Percentiles rank a stretch among this genome's conserved stretches.
These are phyloP conservation scores for Poa annua DNA, from an alignment of 176 grass and related monocot genomes.

Conservation along the genomic window DNA sequence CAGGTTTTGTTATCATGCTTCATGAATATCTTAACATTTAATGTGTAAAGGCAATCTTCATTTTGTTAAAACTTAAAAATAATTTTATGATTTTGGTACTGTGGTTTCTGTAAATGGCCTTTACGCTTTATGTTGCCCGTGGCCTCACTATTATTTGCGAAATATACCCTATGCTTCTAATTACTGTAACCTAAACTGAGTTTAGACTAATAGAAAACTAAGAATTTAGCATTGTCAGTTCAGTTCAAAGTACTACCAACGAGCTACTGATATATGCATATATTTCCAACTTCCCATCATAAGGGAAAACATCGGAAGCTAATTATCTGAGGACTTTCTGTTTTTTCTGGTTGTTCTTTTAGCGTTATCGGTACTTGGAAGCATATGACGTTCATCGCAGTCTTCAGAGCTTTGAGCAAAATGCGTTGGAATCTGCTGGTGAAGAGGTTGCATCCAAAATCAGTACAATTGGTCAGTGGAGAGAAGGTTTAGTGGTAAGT, in stretches of 20 bases:
- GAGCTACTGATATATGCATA: slow-evolving; percentile 24
- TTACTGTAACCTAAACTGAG: slow-evolving; percentile 17
- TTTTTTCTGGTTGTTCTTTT: slow-evolving; percentile 41
- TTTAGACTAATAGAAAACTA: neutral
- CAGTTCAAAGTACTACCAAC: slow-evolving; percentile 1
- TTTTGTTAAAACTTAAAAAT: neutral
- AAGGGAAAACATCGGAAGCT: slow-evolving; percentile 16
- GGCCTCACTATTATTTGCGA: neutral
- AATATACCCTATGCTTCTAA: slow-evolving; percentile 9
- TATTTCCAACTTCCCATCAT: neutral
- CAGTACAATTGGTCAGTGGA: slow-evolving; percentile 66
- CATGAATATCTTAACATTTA: slow-evolving; percentile 1
- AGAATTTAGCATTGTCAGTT: neutral
- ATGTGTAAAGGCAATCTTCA: neutral
- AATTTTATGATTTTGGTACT: slow-evolving; percentile 18
- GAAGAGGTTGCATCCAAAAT: slow-evolving; percentile 67
- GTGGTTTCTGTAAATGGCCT: neutral
- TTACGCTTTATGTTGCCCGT: slow-evolving; percentile 9
- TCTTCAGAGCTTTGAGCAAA: slow-evolving; percentile 73
- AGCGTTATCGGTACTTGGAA: slow-evolving; percentile 82
- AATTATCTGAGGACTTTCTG: slow-evolving; percentile 10
- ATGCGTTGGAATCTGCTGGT: slow-evolving; percentile 47
- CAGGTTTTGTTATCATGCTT: slow-evolving; percentile 5
- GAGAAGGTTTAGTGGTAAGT: slow-evolving; percentile 90
- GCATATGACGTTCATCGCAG: slow-evolving; percentile 76